Conservation (phyloP, 306 rosid genomes). For the Hippophae rhamnoides region DNA sequence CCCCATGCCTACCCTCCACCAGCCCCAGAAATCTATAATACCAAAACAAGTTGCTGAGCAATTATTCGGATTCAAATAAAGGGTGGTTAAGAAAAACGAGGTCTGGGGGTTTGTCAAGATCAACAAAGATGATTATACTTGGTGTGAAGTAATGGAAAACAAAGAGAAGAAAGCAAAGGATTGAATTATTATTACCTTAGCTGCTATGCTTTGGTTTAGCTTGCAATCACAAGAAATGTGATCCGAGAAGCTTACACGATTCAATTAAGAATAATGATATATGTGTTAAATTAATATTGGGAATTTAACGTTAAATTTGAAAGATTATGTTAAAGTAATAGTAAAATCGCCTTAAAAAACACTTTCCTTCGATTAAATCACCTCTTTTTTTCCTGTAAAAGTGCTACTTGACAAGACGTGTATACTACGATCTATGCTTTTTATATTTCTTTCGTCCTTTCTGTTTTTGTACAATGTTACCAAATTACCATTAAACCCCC, state of each 20-base stretch:
- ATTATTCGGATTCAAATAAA: conserved; percentile 6
- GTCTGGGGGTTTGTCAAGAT: background rate
- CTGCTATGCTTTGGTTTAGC: conserved; percentile 8
- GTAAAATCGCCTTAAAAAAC: no score
- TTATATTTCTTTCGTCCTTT: background rate
- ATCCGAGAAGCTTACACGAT: conserved; percentile 29
- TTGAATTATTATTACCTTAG: conserved; percentile 29
- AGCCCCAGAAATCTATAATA: background rate
- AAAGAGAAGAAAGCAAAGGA: background rate
- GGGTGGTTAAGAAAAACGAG: background rate
- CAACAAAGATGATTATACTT: background rate
- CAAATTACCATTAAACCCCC: no score
- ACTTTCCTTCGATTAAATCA: background rate
- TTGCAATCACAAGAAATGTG: conserved; percentile 50
- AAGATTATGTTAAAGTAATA: no score
- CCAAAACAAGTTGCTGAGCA: background rate
- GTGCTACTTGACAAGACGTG: conserved; percentile 42
- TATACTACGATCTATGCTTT: conserved; percentile 5
- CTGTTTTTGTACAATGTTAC: background rate
- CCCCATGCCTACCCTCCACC: conserved; percentile 39
- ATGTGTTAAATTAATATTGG: no score
- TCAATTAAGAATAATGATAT: background rate
- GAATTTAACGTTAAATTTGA: no score
- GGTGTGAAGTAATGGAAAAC: background rate
- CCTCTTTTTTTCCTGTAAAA: conserved; percentile 26